Evolutionary conservation across 306 rosid species (phyloP), one percentile per base, ranked within the genome.

Genomic region (Crotalaria pallida): DNA sequence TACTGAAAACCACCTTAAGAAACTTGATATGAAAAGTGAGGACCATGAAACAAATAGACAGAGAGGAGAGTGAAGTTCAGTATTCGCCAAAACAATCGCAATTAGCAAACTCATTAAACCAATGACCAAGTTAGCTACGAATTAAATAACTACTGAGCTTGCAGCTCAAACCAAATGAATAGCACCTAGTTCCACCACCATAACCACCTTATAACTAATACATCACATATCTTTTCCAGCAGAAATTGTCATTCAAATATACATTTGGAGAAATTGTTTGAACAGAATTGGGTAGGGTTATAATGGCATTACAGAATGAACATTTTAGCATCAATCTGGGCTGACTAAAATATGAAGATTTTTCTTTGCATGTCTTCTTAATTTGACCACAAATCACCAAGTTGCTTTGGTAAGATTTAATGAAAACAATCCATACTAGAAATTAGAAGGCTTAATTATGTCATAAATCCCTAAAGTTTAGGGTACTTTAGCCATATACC

Each of bases 21-120:
- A 45, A 58, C n/a, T 12, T 43, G 49, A 47, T n/a, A 45, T 18
- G 26, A 22, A 19, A 40, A 22, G 17, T 16, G 10, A 45, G 18
- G 45, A 40, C 4, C 4, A 4, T 4, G 49, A 43, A 13, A 43
- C 17, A 43, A 13, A 38, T 11, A 38, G 36, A 55, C 33, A 52
- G 10, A 40, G 21, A 11, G 31, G 11, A 66, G 6, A 16, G 10
- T 21, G 8, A 31, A 45, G 49, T 22, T 34, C 10, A 15, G 62
- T 17, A 72, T 17, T 71, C 15, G 0, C 26, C 34, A 58, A 58
- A 34, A 38, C 34, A 21, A 49, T 10, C 67, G 34, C 38, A 21
- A 29, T 36, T 72, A 15, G 31, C n/a, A n/a, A 72, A 72, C 27
- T 48, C 69, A 59, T 9, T 40, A 72, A 72, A 48, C 59, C 3